Base-by-base conservation (phyloP, 1,139 yeast genomes). In the Eremothecium cymbalariae region DNA sequence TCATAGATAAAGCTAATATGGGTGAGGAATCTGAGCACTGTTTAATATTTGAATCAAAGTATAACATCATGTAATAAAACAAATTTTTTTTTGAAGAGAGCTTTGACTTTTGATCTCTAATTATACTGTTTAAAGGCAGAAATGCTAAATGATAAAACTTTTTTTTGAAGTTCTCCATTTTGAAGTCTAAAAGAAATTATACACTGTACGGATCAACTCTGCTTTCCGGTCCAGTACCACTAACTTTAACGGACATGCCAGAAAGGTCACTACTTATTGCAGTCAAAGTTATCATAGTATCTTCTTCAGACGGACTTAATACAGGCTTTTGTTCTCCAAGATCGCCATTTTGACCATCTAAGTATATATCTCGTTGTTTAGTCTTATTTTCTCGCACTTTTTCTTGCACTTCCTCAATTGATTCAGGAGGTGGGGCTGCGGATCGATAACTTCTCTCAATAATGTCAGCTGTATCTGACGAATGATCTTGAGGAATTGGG, bases 341-440 rank as follows among this genome's bases (percentile, higher is more conserved):
- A 23, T 8, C 8, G 25, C n/a, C n/a, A n/a, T n/a, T n/a, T n/a
- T n/a, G n/a, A n/a, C n/a, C n/a, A n/a, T n/a, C n/a, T n/a, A n/a
- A n/a, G n/a, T n/a, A 23, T 11, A 27, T n/a, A 16, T 27, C 11
- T 4, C 13, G 9, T 12, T 27, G 30, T 4, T n/a, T 12, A n/a
- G 30, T 14, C 14, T 8, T 14, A n/a, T 16, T 17, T 7, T 16
- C 14, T 14, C 13, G 19, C 4, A n/a, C 12, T 15, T 16, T 17
- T 5, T 16, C n/a, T 17, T 16, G 13, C n/a, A 8, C 9, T 14
- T 9, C 21, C 12, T 17, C 11, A 3, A 27, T 17, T 11, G 30
- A 27, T 14, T 27, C 30, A 3, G 30, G 30, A 6, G 30, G 21
- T 5, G 30, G 30, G 9, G 30, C 30, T 17, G 30, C 19, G 15